Evolutionary conservation across 371 early-diverging fungal genomes (phyloP).

Genomic region (Cladochytrium tenue): DNA sequence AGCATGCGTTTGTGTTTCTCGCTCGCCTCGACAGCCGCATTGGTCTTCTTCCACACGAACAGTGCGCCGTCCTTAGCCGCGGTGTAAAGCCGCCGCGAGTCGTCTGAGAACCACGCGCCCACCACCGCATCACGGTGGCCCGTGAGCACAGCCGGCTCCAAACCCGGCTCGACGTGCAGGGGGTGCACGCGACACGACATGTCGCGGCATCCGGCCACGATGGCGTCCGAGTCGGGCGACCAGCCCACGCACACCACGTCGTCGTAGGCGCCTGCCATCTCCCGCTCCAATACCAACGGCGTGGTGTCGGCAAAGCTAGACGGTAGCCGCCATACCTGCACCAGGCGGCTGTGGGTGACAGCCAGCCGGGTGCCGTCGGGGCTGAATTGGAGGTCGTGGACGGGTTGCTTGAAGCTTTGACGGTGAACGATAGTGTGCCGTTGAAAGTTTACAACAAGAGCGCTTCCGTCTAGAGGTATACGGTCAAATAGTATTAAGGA

Average conservation of each 20-base stretch:
- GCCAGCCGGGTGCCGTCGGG: conserved; percentile 73
- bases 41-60: conserved; percentile 70
- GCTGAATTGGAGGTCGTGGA: conserved; percentile 76
- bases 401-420: conserved; percentile 82
- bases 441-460: conserved; percentile 81
- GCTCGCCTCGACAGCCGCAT: conserved; percentile 33
- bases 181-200: conserved; percentile 86
- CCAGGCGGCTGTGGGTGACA: conserved; percentile 77
- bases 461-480: conserved; percentile 78
- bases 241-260: conserved; percentile 80
- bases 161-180: conserved; percentile 55
- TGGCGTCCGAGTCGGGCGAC: conserved; percentile 82
- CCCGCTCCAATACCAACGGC: conserved; percentile 82
- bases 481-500: not conserved
- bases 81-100: conserved; percentile 79
- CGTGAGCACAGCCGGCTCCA: conserved; percentile 66
- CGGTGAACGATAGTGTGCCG: conserved; percentile 81
- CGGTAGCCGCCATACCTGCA: conserved; percentile 94
- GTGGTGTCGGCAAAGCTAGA: conserved; percentile 69
- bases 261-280: conserved; percentile 85
- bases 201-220: conserved; percentile 85
- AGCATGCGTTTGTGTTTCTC: conserved; percentile 54
- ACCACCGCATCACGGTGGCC: conserved; percentile 87
- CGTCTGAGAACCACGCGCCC: conserved; percentile 88
- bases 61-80: conserved; percentile 87